Base-by-base conservation (phyloP, 2,329 filamentous ascomycete genomes). In the Verruconis gallopava region DNA sequence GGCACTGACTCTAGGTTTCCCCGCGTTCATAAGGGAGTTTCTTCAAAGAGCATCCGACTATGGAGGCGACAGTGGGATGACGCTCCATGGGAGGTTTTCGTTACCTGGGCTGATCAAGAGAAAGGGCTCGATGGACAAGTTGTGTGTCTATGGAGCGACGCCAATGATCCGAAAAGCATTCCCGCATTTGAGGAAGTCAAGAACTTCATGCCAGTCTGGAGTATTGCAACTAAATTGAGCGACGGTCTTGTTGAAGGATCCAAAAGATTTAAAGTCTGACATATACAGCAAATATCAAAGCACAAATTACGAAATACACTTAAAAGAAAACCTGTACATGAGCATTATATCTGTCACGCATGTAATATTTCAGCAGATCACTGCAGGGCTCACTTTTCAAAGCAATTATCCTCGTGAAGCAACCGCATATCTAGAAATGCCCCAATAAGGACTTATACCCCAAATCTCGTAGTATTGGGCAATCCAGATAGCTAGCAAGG, bases 141-240 rank as follows among this genome's bases (percentile, higher is more conserved):
- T 1, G 70, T 79, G 13, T 96, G 91, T 60, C 66, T 83, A 21
- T 96, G 88, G 86, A 85, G 81, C 52, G 91, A 98, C 63, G 78
- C 75, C 35, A 95, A 95, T 53, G 63, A 66, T 25, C 79, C 75
- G 3, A 9, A n/a, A n/a, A 69, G 70, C 1, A 86, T 96, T 37
- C 88, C 89, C 0, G 88, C 88, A 1, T 72, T 89, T 40, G 81
- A 91, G 51, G 88, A 96, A 61, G 68, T 84, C 38, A 66, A 73
- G 50, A 72, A 78, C 56, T 95, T 78, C 61, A 71, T 78, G 50
- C 91, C 91, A 1, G 65, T 68, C 3, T 98, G 91, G 91, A 76
- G 77, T 4, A 78, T 79, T 6, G 67, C 86, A 20, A 78, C 77
- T 3, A 95, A 94, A 63, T 63, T 75, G 48, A 69, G 69, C 19